phyloP scores from a whole-genome alignment of 75 land plant genomes.

The Ceratopteris richardii region DNA sequence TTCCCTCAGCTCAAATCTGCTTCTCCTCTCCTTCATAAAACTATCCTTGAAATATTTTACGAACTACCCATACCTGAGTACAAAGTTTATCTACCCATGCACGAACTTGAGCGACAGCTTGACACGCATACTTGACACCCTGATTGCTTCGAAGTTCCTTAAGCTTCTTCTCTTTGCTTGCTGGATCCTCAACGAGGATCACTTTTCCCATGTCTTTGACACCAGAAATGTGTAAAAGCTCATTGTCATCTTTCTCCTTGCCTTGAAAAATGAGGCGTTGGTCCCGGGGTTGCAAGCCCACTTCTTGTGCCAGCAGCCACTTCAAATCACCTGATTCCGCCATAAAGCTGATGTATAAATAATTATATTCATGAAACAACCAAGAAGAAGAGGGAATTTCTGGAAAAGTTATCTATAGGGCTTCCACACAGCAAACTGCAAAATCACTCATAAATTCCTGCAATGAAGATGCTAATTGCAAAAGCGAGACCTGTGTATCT shows the following conservation, averaged over 20 bases:
- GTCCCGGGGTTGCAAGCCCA: conserved; percentile 67
- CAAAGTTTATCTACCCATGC: conserved; percentile 72
- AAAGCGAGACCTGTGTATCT: too few relatives aligned
- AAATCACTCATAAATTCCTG: too few relatives aligned
- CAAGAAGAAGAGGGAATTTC: too few relatives aligned
- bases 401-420: too few relatives aligned
- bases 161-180: conserved; percentile 51
- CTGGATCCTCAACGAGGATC: conserved; percentile 70
- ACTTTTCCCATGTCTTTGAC: conserved; percentile 77
- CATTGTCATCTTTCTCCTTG: conserved; percentile 66
- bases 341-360: too few relatives aligned
- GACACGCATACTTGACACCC: conserved; percentile 52
- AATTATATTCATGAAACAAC: too few relatives aligned
- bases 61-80: conserved; percentile 52
- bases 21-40: too few relatives aligned
- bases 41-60: too few relatives aligned
- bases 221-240: conserved; percentile 55
- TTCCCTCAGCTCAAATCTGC: too few relatives aligned
- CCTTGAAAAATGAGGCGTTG: conserved; percentile 72
- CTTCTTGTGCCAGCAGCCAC: conserved; percentile 52
- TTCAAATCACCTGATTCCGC: conserved; percentile 98
- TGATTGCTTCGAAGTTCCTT: conserved; percentile 50
- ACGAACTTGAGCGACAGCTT: conserved; percentile 47
- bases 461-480: too few relatives aligned
- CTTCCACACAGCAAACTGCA: too few relatives aligned